Conservation (phyloP, 768 basidiomycete species). For the Auricularia heimuer region DNA sequence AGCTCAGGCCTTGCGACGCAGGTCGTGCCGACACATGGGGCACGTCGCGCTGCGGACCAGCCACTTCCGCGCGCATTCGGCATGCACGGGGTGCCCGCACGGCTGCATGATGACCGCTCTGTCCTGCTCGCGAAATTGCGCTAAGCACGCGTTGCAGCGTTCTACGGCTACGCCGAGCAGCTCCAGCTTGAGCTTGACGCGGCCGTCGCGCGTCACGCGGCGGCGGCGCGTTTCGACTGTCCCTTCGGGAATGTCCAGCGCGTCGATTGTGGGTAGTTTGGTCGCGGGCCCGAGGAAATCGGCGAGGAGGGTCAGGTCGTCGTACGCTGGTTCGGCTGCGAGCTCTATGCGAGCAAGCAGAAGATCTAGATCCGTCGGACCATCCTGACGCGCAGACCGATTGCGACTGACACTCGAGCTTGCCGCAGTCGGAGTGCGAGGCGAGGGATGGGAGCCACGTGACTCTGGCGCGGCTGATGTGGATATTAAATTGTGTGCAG, state of each 20-base stretch:
- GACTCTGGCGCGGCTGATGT: no score
- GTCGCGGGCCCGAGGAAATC: constrained; percentile 51
- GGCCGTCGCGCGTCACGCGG: constrained; percentile 52
- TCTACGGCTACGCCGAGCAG: constrained; percentile 55
- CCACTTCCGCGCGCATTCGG: constrained; percentile 54
- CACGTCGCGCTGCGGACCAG: constrained; percentile 50
- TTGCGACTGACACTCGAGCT: neutral
- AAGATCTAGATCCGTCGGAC: constrained; percentile 49
- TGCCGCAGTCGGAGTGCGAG: neutral
- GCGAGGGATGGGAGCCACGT: no score
- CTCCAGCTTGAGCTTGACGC: constrained; percentile 59
- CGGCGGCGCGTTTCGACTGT: constrained; percentile 46
- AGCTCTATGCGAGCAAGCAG: constrained; percentile 48
- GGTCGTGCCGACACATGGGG: constrained; percentile 44
- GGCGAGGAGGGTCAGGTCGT: constrained; percentile 52
- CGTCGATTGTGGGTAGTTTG: constrained; percentile 13
- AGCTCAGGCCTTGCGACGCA: neutral
- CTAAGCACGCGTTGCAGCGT: constrained; percentile 65
- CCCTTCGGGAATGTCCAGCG: constrained; percentile 18
- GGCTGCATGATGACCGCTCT: constrained; percentile 31
- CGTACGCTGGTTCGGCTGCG: constrained; percentile 19
- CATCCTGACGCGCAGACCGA: neutral
- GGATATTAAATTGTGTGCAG: no score
- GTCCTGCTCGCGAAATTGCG: constrained; percentile 55
- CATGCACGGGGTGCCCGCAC: constrained; percentile 38